phyloP scores from a whole-genome alignment of 2,329 filamentous ascomycete species.

The Nannizzia gypsea region DNA sequence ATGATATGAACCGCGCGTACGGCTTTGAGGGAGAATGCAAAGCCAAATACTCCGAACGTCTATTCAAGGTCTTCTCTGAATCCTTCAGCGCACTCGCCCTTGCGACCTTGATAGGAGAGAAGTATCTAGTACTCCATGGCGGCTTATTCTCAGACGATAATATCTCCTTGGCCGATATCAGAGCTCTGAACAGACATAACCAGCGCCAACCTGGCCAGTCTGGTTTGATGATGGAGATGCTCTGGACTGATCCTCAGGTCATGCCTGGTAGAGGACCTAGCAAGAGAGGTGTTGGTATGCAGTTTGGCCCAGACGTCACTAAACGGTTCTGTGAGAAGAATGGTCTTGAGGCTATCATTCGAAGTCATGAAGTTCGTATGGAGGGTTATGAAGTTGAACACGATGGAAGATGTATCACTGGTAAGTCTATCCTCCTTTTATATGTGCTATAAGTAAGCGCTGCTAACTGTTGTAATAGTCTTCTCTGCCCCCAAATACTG shows the following conservation, averaged over 20 bases:
- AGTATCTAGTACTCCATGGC: slow-evolving; percentile 86
- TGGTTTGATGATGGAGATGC: slow-evolving; percentile 99
- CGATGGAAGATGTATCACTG: slow-evolving; percentile 86
- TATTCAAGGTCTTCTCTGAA: slow-evolving; percentile 96
- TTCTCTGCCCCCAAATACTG: slow-evolving; percentile 98
- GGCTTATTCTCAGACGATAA: slow-evolving; percentile 93
- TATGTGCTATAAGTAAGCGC: background rate
- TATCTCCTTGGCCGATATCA: slow-evolving; percentile 80
- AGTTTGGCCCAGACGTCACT: slow-evolving; percentile 93
- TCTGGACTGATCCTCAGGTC: slow-evolving; percentile 94
- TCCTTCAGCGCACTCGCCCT: slow-evolving; percentile 90
- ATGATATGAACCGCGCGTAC: slow-evolving; percentile 98
- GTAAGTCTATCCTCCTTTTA: slow-evolving; percentile 36
- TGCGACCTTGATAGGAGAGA: slow-evolving; percentile 80
- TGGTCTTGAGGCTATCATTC: slow-evolving; percentile 84
- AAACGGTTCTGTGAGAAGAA: slow-evolving; percentile 96
- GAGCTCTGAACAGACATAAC: slow-evolving; percentile 79
- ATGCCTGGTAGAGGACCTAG: slow-evolving; percentile 78
- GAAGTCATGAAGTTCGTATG: slow-evolving; percentile 97
- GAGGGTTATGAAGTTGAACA: slow-evolving; percentile 98
- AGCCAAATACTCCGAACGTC: slow-evolving; percentile 90
- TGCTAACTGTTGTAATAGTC: slow-evolving; percentile 39
- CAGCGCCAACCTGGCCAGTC: slow-evolving; percentile 87
- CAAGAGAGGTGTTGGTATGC: slow-evolving; percentile 91
- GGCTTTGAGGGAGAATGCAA: slow-evolving; percentile 98